These are phyloP conservation scores for Diplocarpon mali DNA, from an alignment of 2,329 filamentous ascomycete species.

Conservation along the genomic window DNA sequence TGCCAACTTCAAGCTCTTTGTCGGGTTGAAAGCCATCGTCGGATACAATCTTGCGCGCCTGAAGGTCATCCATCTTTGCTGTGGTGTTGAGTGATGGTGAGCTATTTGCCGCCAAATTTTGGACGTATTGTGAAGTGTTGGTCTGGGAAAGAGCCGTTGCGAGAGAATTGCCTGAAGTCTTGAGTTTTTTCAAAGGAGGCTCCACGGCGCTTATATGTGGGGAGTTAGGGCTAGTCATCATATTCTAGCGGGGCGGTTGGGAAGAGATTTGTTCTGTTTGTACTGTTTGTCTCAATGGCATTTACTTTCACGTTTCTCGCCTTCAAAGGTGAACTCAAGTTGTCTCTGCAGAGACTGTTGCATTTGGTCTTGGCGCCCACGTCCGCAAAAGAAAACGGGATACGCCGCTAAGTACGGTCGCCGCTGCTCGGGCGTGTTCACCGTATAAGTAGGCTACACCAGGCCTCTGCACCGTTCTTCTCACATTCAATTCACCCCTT, in stretches of 20 bases:
- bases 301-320: background rate
- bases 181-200: conserved; percentile 17
- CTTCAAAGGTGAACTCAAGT: background rate
- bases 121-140: background rate
- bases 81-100: background rate
- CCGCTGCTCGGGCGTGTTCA: too few relatives aligned
- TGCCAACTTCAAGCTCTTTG: conserved; percentile 37
- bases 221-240: conserved; percentile 14
- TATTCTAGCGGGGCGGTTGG: conserved; percentile 7
- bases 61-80: conserved; percentile 8
- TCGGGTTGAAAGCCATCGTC: conserved; percentile 9
- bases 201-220: conserved; percentile 2
- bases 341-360: too few relatives aligned
- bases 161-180: conserved; percentile 8
- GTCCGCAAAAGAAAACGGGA: too few relatives aligned
- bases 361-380: too few relatives aligned
- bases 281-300: background rate
- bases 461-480: too few relatives aligned
- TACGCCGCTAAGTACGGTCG: too few relatives aligned
- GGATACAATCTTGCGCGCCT: conserved; percentile 1
- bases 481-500: too few relatives aligned
- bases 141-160: background rate
- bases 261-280: background rate
- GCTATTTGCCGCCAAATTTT: background rate
- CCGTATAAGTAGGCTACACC: too few relatives aligned